Evolutionary conservation across 2,329 filamentous ascomycete genomes (phyloP), one percentile per base, ranked within the genome.

Genomic region (Pseudogymnoascus sp.): DNA sequence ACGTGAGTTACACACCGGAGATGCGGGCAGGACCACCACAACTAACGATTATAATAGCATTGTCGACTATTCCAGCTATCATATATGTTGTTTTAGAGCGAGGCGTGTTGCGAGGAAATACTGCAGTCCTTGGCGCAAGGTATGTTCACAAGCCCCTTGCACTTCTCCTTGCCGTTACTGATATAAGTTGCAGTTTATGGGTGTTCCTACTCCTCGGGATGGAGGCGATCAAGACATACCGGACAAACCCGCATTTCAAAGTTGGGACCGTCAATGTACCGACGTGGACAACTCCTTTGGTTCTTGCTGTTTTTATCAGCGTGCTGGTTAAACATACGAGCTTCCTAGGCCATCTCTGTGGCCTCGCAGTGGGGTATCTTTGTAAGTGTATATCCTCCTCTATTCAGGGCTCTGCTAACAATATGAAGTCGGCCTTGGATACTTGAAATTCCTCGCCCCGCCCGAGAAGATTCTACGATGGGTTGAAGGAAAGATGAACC

Each of bases 221-320:
- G 67, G 93, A 97, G 76, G 88, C 91, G 5, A 89, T 97, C 67
- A 90, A 92, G 74, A 93, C 90, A 2, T 93, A 89, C 75, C 87
- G 86, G 70, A 82, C 85, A 33, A 92, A 96, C 72, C 95, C 95
- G 0, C 82, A 88, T 72, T 87, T 97, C 68, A 83, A 81, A 23
- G 78, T 88, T 64, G 80, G 76, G 42, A 81, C 80, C 7, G 77
- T 81, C 61, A 79, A 90, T 68, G 91, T 99, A 64, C 93, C 95
- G 2, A 97, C 93, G 0, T 97, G 93, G 93, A 90, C 88, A 7
- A 91, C 90, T 1, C 93, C 95, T 3, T 77, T 97, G n/a, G 79
- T 91, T 60, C 79, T 91, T 70, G 83, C 90, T 60, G 76, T 96
- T 38, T 81, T 93, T 13, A 84, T 91, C 37, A 86, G 87, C 62